Evolutionary conservation across 2,329 filamentous ascomycete genomes (phyloP).

Genomic region (Arachnomyces sp.): DNA sequence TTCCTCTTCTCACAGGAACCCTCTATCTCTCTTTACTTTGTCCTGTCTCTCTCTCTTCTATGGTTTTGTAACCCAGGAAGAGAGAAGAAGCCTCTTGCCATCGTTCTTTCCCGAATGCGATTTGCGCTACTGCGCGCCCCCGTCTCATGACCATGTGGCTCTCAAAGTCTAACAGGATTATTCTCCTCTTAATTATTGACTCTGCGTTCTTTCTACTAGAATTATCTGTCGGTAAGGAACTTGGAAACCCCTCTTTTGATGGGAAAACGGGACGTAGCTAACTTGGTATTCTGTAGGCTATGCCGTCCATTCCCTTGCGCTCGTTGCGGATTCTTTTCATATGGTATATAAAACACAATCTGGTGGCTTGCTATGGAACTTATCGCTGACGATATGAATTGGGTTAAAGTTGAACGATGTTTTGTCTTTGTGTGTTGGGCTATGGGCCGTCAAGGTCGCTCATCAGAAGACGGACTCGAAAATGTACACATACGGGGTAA

Average conservation of each 20-base stretch:
- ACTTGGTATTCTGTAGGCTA: slow-evolving; percentile 48
- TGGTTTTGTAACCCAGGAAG: no score
- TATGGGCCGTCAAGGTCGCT: slow-evolving; percentile 91
- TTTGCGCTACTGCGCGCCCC: slow-evolving; percentile 12
- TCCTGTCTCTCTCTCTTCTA: no score
- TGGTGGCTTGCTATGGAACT: neutral
- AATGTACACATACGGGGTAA: slow-evolving; percentile 87
- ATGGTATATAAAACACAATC: slow-evolving; percentile 55
- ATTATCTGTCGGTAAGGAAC: slow-evolving; percentile 58
- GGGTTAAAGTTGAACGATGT: slow-evolving; percentile 78
- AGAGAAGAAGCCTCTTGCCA: no score
- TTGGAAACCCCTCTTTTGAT: neutral
- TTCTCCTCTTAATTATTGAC: slow-evolving; percentile 88
- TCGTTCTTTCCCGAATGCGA: no score
- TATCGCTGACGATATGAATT: neutral
- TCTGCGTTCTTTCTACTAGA: slow-evolving; percentile 84
- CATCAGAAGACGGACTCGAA: slow-evolving; percentile 73
- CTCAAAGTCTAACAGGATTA: slow-evolving; percentile 87
- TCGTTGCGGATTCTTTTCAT: slow-evolving; percentile 96
- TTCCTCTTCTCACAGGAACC: no score
- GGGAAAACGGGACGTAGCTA: neutral
- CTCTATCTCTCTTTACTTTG: no score
- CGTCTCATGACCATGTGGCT: slow-evolving; percentile 60
- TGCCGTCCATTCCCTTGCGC: slow-evolving; percentile 78
- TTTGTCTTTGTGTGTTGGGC: slow-evolving; percentile 79